Conservation (phyloP, 2,329 filamentous ascomycete species). For the Coniella vitis region DNA sequence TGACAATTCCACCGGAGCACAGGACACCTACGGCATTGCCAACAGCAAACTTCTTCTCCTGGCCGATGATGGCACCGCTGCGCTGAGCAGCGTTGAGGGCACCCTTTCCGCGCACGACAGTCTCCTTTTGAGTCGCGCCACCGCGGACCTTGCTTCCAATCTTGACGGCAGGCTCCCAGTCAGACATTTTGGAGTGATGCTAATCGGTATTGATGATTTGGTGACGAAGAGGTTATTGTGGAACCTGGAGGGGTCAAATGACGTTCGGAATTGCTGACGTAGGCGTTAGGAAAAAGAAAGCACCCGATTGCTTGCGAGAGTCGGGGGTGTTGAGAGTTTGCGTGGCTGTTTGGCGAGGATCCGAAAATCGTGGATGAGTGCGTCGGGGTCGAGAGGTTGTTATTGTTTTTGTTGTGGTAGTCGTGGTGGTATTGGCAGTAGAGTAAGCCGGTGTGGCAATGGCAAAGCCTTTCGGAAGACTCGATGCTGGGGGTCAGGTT, state of each 20-base stretch:
- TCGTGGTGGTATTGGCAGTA: slow-evolving; percentile 2
- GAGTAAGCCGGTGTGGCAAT: not conserved
- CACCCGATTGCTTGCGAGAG: not conserved
- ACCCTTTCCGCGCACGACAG: slow-evolving; percentile 75
- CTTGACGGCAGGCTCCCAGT: slow-evolving; percentile 87
- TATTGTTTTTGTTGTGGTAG: slow-evolving; percentile 9
- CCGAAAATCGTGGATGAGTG: no score
- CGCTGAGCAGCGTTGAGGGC: slow-evolving; percentile 87
- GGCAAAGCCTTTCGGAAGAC: not conserved
- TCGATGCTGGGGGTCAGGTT: slow-evolving; percentile 10
- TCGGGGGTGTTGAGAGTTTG: no score
- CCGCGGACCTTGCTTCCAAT: slow-evolving; percentile 81
- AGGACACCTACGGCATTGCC: slow-evolving; percentile 73
- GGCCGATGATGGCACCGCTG: slow-evolving; percentile 65
- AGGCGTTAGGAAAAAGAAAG: not conserved
- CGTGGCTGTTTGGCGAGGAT: no score
- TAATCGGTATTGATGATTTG: slow-evolving; percentile 15
- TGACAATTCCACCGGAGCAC: no score
- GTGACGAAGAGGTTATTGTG: slow-evolving; percentile 16
- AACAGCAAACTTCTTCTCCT: slow-evolving; percentile 83
- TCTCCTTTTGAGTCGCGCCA: slow-evolving; percentile 66
- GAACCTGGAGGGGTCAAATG: slow-evolving; percentile 7
- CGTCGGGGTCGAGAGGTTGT: not conserved
- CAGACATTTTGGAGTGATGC: slow-evolving; percentile 54
- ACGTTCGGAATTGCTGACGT: slow-evolving; percentile 15